A percentile compares a stretch with the other conserved stretches of the same genome.
Evolutionary conservation across 176 grass and related monocot species (phyloP).

Genomic region (Avena insularis): DNA sequence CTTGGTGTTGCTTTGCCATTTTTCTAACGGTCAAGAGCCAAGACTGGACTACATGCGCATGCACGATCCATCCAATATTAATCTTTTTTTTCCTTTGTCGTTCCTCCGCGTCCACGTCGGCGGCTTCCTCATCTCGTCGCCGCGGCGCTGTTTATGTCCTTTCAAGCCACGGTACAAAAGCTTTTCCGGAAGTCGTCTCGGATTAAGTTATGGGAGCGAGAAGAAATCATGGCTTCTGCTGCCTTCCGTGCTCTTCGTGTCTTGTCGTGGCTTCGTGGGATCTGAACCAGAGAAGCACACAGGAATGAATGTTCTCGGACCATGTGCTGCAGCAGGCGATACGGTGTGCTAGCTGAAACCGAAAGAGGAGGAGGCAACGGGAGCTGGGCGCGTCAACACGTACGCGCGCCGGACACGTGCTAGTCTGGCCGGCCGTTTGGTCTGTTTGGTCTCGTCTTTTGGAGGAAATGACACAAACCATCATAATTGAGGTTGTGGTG

Average conservation of each 20-base stretch:
- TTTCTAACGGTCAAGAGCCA: not conserved
- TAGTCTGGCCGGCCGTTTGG: too few species aligned
- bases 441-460: too few species aligned
- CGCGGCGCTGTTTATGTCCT: constrained; percentile 27
- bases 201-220: not conserved
- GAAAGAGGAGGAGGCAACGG: not conserved
- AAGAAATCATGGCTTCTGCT: constrained; percentile 12
- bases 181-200: not conserved
- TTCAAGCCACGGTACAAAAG: not conserved
- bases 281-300: not conserved
- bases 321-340: not conserved
- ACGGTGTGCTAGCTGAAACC: constrained; percentile 16
- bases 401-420: not conserved
- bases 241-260: not conserved
- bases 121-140: constrained; percentile 46
- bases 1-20: not conserved
- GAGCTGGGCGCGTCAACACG: not conserved
- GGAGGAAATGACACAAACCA: too few species aligned
- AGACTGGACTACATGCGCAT: not conserved
- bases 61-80: not conserved
- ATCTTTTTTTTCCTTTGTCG: not conserved
- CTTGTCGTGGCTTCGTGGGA: too few species aligned
- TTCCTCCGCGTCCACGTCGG: constrained; percentile 22
- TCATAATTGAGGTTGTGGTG: too few species aligned
- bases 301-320: not conserved